Evolutionary conservation across 2,329 filamentous ascomycete species (phyloP).

Genomic region (Phyllosticta citriasiana): DNA sequence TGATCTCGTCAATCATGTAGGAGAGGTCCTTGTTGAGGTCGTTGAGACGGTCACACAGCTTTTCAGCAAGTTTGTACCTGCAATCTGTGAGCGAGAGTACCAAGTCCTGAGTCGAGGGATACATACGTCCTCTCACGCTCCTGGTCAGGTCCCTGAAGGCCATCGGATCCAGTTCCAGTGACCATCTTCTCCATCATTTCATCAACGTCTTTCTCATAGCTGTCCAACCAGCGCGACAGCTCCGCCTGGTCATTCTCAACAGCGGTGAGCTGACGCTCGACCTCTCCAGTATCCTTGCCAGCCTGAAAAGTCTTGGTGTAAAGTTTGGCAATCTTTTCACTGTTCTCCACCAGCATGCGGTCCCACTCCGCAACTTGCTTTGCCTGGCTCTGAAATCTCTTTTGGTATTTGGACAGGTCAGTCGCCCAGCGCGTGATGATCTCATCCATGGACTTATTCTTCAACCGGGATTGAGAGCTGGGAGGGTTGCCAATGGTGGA

Average conservation of each 20-base stretch:
- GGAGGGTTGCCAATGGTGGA: constrained; percentile 76
- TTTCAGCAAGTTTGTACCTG: constrained; percentile 83
- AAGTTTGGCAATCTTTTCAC: constrained; percentile 86
- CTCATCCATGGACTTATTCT: constrained; percentile 99
- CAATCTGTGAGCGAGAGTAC: constrained; percentile 17
- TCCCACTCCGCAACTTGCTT: constrained; percentile 85
- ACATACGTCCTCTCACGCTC: constrained; percentile 83
- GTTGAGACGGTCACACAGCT: constrained; percentile 78
- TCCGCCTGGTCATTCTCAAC: constrained; percentile 93
- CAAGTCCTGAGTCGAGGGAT: not conserved
- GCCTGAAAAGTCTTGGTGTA: constrained; percentile 90
- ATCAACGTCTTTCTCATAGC: constrained; percentile 86
- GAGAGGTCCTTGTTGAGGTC: constrained; percentile 88
- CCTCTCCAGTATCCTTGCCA: constrained; percentile 83
- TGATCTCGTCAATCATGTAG: constrained; percentile 98
- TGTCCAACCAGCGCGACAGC: constrained; percentile 75
- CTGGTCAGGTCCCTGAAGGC: constrained; percentile 79
- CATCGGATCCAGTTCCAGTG: constrained; percentile 45
- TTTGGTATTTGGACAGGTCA: constrained; percentile 90
- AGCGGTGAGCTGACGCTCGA: constrained; percentile 79
- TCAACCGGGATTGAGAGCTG: constrained; percentile 71
- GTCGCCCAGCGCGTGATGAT: constrained; percentile 96
- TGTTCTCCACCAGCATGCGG: constrained; percentile 82
- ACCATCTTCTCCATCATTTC: constrained; percentile 66
- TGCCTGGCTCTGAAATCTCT: constrained; percentile 88